Percentiles rank a stretch among this genome's conserved stretches.
Evolutionary conservation across 345 rosid species (phyloP).

Genomic region (Diplotaxis tenuifolia): DNA sequence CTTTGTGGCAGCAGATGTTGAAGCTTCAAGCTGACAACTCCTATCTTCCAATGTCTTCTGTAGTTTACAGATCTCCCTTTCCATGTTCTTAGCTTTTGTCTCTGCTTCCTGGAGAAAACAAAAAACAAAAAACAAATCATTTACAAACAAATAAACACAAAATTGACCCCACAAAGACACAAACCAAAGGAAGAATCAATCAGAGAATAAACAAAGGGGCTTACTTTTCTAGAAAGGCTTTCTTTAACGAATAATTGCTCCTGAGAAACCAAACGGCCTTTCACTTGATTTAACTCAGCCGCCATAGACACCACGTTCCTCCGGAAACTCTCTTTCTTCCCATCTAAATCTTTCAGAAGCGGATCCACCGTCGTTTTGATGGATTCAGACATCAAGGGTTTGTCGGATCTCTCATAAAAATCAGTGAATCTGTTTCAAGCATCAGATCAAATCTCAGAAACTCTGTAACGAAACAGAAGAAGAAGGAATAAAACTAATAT

Average conservation of each 20-base stretch:
- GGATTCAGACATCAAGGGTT: conserved; percentile 42
- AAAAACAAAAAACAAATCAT: background rate
- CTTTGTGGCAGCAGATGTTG: conserved; percentile 71
- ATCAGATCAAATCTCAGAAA: conserved; percentile 29
- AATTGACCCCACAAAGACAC: conserved; percentile 38
- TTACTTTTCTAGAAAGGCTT: conserved; percentile 63
- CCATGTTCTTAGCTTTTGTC: conserved; percentile 64
- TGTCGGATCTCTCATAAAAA: conserved; percentile 14
- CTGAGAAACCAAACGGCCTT: conserved; percentile 73
- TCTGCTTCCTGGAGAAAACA: conserved; percentile 67
- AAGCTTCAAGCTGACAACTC: conserved; percentile 60
- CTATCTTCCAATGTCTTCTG: conserved; percentile 67
- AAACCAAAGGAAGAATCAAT: conserved; percentile 14
- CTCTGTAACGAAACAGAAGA: background rate
- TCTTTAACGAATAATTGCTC: conserved; percentile 70
- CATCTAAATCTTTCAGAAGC: conserved; percentile 74
- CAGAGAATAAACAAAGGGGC: conserved; percentile 5
- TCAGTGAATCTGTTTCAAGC: conserved; percentile 6
- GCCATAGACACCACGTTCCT: conserved; percentile 83
- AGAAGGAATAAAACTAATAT: background rate
- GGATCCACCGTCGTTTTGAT: conserved; percentile 54
- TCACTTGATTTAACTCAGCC: conserved; percentile 75
- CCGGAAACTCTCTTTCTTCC: conserved; percentile 81
- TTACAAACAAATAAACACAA: conserved; percentile 9
- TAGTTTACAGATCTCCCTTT: conserved; percentile 53